These are phyloP conservation scores for Mycoemilia scoparia DNA, from an alignment of 192 early-diverging fungal species.

Conservation along the genomic window DNA sequence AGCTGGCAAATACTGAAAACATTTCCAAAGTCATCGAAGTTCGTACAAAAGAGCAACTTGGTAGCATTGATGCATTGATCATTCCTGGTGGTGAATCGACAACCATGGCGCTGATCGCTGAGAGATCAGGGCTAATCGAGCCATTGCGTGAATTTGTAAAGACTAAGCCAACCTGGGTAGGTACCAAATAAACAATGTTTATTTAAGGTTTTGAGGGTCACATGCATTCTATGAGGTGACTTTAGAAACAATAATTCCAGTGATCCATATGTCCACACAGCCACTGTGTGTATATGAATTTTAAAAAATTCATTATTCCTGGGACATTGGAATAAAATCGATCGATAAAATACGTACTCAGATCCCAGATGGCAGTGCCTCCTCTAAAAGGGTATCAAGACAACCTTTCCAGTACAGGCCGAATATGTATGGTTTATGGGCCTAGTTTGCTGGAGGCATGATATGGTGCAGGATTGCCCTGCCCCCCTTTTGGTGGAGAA, in stretches of 20 bases:
- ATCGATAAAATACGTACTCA: too few relatives aligned
- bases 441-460: too few relatives aligned
- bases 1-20: constrained; percentile 37
- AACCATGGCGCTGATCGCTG: constrained; percentile 81
- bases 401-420: too few relatives aligned
- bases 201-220: constrained; percentile 7
- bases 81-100: constrained; percentile 94
- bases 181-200: too few relatives aligned
- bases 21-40: constrained; percentile 28
- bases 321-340: too few relatives aligned
- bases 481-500: too few relatives aligned
- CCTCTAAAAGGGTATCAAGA: too few relatives aligned
- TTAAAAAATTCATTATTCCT: too few relatives aligned
- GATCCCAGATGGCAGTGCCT: too few relatives aligned
- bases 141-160: constrained; percentile 60
- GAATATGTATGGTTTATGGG: too few relatives aligned
- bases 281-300: too few relatives aligned
- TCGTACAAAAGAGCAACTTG: constrained; percentile 51
- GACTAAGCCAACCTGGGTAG: constrained; percentile 53
- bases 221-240: not conserved
- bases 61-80: constrained; percentile 66
- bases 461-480: too few relatives aligned
- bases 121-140: constrained; percentile 64
- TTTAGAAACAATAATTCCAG: not conserved
- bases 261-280: not conserved